These are phyloP conservation scores for Fusarium bactridioides DNA, from an alignment of 2,329 filamentous ascomycete genomes.

Conservation along the genomic window DNA sequence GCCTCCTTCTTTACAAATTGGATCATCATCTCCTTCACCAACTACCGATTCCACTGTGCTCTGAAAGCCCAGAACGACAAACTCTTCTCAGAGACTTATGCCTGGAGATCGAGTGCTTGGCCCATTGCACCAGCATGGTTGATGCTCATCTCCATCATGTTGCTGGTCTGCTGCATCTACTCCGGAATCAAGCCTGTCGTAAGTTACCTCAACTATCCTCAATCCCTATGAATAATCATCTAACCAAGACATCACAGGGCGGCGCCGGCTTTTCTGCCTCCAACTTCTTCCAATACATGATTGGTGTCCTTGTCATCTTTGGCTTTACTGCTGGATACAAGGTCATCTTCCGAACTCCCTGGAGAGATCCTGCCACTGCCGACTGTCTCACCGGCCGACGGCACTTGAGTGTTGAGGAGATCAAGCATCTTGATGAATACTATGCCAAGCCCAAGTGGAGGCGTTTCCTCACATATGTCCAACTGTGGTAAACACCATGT, in stretches of 20 bases:
- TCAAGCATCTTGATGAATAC: constrained; percentile 29
- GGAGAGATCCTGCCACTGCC: constrained; percentile 29
- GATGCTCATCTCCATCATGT: constrained; percentile 7
- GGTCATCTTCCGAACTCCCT: constrained; percentile 24
- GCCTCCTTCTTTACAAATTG: constrained; percentile 31
- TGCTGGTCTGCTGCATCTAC: constrained; percentile 8
- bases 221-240: accelerated
- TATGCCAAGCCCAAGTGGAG: constrained; percentile 27
- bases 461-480: constrained; percentile 31
- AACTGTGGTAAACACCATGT: constrained; percentile 17
- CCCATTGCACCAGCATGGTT: constrained; percentile 11
- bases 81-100: constrained; percentile 24
- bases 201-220: background rate
- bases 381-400: constrained; percentile 27
- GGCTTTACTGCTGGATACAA: constrained; percentile 32
- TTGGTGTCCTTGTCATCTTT: constrained; percentile 24
- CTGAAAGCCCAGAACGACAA: constrained; percentile 20
- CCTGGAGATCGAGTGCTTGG: constrained; percentile 20
- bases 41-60: constrained; percentile 25
- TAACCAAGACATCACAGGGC: background rate
- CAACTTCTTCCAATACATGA: background rate
- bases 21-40: constrained; percentile 30
- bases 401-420: constrained; percentile 18
- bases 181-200: constrained; percentile 12
- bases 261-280: background rate